Conservation (phyloP, 1,139 yeast species). For the Pichia sp. region DNA sequence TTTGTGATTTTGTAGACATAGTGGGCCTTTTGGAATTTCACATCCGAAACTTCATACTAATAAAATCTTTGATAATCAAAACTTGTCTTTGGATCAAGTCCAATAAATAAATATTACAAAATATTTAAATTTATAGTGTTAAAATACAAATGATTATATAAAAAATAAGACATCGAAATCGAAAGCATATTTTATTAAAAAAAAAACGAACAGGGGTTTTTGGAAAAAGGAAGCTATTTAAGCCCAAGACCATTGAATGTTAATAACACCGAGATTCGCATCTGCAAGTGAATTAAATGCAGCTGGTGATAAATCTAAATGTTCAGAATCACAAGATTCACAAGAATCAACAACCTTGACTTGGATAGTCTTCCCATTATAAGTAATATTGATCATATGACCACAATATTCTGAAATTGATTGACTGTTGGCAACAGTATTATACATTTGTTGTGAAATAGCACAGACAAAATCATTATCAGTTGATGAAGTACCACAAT, state of each 20-base stretch:
- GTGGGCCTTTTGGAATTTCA: too few relatives aligned
- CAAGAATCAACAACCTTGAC: conserved; percentile 53
- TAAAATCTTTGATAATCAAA: too few relatives aligned
- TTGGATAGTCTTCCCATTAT: conserved; percentile 39
- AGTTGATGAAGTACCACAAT: conserved; percentile 31
- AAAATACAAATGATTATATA: too few relatives aligned
- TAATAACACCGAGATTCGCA: conserved; percentile 40
- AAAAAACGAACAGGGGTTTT: too few relatives aligned
- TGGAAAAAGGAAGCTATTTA: too few relatives aligned
- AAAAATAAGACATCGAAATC: too few relatives aligned
- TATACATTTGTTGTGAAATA: conserved; percentile 29
- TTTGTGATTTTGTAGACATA: too few relatives aligned
- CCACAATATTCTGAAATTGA: conserved; percentile 42
- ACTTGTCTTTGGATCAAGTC: too few relatives aligned
- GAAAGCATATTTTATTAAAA: too few relatives aligned
- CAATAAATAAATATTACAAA: too few relatives aligned
- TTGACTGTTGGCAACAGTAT: conserved; percentile 22
- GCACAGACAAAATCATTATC: conserved; percentile 30
- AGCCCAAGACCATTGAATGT: conserved; percentile 41
- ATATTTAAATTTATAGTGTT: too few relatives aligned
- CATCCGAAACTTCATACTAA: too few relatives aligned
- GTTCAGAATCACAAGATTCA: conserved; percentile 42
- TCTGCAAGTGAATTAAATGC: conserved; percentile 46
- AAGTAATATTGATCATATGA: conserved; percentile 37
- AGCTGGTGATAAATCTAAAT: conserved; percentile 48